phyloP scores from a whole-genome alignment of 2,329 filamentous ascomycete genomes.

The Ophiostoma ulmi region DNA sequence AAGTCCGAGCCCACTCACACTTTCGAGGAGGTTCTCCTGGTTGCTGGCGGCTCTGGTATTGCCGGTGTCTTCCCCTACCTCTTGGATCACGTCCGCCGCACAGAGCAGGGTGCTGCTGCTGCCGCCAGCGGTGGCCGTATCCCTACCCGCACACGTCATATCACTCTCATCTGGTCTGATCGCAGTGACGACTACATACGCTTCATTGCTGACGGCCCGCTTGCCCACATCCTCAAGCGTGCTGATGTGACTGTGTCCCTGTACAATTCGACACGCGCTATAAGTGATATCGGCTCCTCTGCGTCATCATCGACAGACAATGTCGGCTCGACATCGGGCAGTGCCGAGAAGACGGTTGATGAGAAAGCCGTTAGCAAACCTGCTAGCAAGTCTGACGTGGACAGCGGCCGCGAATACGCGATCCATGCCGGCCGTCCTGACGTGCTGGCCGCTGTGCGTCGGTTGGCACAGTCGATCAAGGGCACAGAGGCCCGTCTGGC shows the following conservation, averaged over 20 bases:
- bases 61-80: constrained; percentile 27
- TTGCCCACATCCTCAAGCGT: constrained; percentile 19
- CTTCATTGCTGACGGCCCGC: constrained; percentile 15
- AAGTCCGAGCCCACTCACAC: constrained; percentile 23
- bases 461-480: constrained; percentile 17
- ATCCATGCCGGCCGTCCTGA: constrained; percentile 26
- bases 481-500: constrained; percentile 21
- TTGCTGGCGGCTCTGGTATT: constrained; percentile 28
- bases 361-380: background rate
- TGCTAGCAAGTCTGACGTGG: background rate
- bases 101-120: constrained; percentile 1
- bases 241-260: constrained; percentile 19
- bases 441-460: constrained; percentile 17
- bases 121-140: constrained; percentile 3
- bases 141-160: constrained; percentile 24
- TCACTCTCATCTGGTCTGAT: constrained; percentile 26
- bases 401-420: background rate
- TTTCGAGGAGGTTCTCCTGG: constrained; percentile 26
- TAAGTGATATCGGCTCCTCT: background rate
- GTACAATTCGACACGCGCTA: constrained; percentile 18
- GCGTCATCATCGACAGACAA: constrained; percentile 17
- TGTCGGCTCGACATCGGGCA: background rate
- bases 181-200: constrained; percentile 24
- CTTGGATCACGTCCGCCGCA: constrained; percentile 24
- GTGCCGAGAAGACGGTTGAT: background rate